Percentiles rank a stretch among this genome's conserved stretches.
Conservation (phyloP, 495 filamentous ascomycete genomes). For the Penicillium egyptiacum region DNA sequence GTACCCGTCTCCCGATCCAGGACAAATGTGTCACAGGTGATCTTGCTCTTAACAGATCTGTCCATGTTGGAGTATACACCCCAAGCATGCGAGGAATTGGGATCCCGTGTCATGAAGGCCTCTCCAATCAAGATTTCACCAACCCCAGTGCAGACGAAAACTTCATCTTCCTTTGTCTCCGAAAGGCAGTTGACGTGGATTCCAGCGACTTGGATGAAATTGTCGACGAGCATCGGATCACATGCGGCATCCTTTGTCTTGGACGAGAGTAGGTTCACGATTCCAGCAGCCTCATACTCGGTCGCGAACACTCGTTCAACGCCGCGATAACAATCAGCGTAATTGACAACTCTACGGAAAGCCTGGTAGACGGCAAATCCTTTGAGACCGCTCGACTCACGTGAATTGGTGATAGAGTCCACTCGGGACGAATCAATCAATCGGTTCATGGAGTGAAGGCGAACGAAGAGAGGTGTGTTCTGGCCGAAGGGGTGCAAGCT, state of each 20-base stretch:
- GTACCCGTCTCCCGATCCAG: neutral
- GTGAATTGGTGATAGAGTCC: conserved; percentile 3
- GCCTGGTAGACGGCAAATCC: conserved; percentile 35
- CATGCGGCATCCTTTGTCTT: conserved; percentile 8
- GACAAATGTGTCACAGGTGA: neutral
- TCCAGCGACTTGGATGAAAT: conserved; percentile 43
- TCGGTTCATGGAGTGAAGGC: conserved; percentile 6
- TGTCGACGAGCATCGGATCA: conserved; percentile 33
- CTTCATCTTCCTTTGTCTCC: conserved; percentile 18
- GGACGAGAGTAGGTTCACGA: conserved; percentile 19
- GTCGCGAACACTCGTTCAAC: conserved; percentile 30
- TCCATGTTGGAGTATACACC: conserved; percentile 15
- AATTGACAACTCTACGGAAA: conserved; percentile 32
- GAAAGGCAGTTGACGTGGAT: conserved; percentile 40
- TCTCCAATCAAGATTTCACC: conserved; percentile 7
- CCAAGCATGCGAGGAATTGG: conserved; percentile 4
- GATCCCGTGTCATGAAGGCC: neutral
- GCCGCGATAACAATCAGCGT: conserved; percentile 38
- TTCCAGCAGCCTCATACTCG: conserved; percentile 30
- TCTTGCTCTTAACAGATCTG: neutral
- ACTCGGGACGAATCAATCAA: neutral
- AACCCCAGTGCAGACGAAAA: conserved; percentile 29
- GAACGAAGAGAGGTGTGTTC: neutral
- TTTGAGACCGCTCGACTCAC: conserved; percentile 9
- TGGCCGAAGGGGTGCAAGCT: conserved; percentile 4